Conservation (phyloP, 2,329 filamentous ascomycete genomes). For the Domatiomyces catenatus region DNA sequence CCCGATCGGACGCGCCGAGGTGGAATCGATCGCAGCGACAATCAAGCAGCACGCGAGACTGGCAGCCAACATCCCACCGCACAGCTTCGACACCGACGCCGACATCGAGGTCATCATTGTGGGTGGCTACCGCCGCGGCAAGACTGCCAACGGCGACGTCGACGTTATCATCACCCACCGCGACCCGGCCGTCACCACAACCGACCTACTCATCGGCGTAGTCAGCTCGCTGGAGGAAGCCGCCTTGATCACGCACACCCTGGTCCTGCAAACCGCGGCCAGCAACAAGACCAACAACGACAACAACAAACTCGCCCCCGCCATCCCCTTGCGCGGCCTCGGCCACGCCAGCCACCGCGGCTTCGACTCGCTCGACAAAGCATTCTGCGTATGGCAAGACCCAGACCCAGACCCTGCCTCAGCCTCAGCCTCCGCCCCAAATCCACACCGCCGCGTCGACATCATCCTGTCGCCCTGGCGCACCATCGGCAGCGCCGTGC, state of each 20-base stretch:
- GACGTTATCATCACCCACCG: constrained; percentile 74
- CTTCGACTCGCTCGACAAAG: constrained; percentile 84
- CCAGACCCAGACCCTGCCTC: constrained; percentile 32
- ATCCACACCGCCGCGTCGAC: constrained; percentile 71
- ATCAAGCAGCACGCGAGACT: constrained; percentile 48
- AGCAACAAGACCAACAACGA: constrained; percentile 25
- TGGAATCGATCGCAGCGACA: constrained; percentile 49
- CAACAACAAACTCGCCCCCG: constrained; percentile 18
- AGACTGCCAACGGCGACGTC: constrained; percentile 59
- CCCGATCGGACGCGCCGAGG: constrained; percentile 58
- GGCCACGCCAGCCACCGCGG: constrained; percentile 37
- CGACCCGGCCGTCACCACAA: constrained; percentile 49
- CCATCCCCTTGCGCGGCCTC: constrained; percentile 38
- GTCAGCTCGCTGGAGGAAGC: constrained; percentile 53
- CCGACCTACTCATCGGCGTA: constrained; percentile 55
- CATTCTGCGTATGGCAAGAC: constrained; percentile 81
- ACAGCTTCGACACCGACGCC: constrained; percentile 23
- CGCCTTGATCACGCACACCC: constrained; percentile 64
- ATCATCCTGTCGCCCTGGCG: constrained; percentile 84
- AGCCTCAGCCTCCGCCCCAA: constrained; percentile 38
- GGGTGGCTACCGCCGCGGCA: constrained; percentile 70
- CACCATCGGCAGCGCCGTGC: constrained; percentile 71
- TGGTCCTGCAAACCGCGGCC: constrained; percentile 53
- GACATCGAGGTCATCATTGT: constrained; percentile 50
- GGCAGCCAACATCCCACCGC: constrained; percentile 4